Evolutionary conservation across 2,329 filamentous ascomycete species (phyloP).

Genomic region (Dothideomycetes sp.): DNA sequence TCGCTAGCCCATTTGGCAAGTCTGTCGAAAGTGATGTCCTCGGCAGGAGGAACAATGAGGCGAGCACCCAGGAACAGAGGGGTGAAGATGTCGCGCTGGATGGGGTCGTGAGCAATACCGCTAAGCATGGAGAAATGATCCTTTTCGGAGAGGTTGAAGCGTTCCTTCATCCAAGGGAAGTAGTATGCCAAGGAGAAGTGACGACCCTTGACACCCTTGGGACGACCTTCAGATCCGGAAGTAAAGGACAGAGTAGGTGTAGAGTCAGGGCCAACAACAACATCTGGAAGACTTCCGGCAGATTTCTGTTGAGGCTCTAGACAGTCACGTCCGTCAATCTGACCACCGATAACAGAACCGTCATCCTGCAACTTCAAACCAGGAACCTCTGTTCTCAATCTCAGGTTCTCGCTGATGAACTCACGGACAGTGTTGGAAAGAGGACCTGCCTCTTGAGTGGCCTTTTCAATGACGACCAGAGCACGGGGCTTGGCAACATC

Average conservation of each 20-base stretch:
- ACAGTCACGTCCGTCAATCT: conserved; percentile 54
- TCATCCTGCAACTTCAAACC: conserved; percentile 62
- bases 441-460: conserved; percentile 58
- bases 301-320: conserved; percentile 46
- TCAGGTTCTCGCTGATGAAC: conserved; percentile 65
- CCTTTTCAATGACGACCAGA: conserved; percentile 64
- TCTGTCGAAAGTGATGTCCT: conserved; percentile 78
- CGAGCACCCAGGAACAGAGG: conserved; percentile 79
- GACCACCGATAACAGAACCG: conserved; percentile 63
- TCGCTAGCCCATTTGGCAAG: conserved; percentile 82
- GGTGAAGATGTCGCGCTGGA: conserved; percentile 71
- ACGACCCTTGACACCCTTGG: conserved; percentile 79
- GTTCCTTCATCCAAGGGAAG: conserved; percentile 87
- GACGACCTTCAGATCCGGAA: conserved; percentile 62
- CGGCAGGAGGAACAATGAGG: conserved; percentile 66
- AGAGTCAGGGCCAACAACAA: conserved; percentile 79
- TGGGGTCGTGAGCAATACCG: conserved; percentile 68
- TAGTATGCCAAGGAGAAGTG: conserved; percentile 82
- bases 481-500: conserved; percentile 68
- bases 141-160: conserved; percentile 62
- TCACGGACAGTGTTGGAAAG: conserved; percentile 50
- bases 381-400: conserved; percentile 65
- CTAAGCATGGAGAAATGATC: conserved; percentile 74
- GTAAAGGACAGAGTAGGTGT: conserved; percentile 59
- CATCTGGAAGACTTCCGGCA: conserved; percentile 53